Percentiles rank a stretch among this genome's conserved stretches.
phyloP scores from a whole-genome alignment of 202 grass and related monocot genomes.

The Tripidium arundinaceum region DNA sequence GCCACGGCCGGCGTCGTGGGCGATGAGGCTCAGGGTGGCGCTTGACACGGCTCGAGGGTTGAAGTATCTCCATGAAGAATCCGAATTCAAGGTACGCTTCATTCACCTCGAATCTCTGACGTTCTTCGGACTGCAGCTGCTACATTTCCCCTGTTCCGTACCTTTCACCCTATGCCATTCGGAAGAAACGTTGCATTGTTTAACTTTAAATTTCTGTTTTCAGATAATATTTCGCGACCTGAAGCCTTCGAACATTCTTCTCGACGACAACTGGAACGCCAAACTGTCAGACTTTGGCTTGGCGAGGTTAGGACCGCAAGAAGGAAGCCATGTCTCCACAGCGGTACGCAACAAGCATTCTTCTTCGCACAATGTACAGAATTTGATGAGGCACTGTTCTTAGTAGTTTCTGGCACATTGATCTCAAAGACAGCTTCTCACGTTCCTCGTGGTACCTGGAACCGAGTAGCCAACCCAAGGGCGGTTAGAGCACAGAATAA shows the following conservation, averaged over 20 bases:
- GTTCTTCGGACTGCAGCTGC: neutral
- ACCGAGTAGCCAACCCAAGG: neutral
- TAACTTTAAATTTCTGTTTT: neutral
- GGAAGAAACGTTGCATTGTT: neutral
- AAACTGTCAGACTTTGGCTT: constrained; percentile 94
- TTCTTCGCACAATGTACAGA: neutral
- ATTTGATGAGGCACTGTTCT: neutral
- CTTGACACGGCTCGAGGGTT: constrained; percentile 73
- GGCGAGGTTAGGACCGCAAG: constrained; percentile 73
- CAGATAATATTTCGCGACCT: constrained; percentile 98
- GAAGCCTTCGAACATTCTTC: constrained; percentile 92
- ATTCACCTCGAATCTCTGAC: neutral
- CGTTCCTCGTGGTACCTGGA: neutral
- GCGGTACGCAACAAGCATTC: constrained; percentile 45
- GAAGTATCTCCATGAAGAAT: constrained; percentile 89
- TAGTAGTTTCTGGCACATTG: neutral
- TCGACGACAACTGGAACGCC: constrained; percentile 89
- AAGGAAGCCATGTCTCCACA: constrained; percentile 91
- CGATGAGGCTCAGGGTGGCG: constrained; percentile 68
- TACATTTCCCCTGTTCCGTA: neutral
- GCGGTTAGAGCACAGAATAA: neutral
- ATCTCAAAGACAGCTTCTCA: neutral
- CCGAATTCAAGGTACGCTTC: constrained; percentile 57
- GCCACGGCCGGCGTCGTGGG: constrained; percentile 50
- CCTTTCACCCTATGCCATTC: neutral